Evolutionary conservation across 306 rosid genomes (phyloP), one percentile per base, ranked within the genome.

Genomic region (Medicago lupulina): DNA sequence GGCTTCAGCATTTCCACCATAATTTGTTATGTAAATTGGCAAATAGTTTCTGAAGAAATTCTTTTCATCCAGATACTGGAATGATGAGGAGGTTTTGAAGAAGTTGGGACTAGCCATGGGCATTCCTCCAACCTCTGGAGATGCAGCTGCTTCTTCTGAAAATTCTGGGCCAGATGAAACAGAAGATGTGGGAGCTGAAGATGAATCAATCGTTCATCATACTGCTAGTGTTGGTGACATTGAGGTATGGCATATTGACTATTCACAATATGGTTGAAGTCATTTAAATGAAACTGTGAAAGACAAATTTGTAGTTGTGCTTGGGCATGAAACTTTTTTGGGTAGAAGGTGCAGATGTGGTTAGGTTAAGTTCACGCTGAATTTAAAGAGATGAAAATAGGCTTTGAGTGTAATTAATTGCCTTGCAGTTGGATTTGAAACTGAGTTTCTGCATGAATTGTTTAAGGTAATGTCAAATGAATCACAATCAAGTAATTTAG

Each of bases 141-240:
- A 88, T 40, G 92, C 83, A 78, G 80, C 91, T 67, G 74, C 93
- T 69, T 84, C 93, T 74, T 81, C 93, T 74, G 96, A 84, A 55
- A 76, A 80, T 73, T 54, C 97, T 73, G 97, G 74, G 55, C 83
- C 73, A 75, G 98, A 90, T 25, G 98, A 96, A 66, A 74, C 92
- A 59, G 99, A 92, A 69, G 98, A 92, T 14, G 76, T 67, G 25
- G 96, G 93, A 76, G 88, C 85, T 86, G 99, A 92, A 74, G 99
- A 96, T 80, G 99, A 96, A 84, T 89, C 98, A 72, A 80, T 86
- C 19, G 98, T 96, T 84, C 99, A 96, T 86, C 92, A 84, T 3
- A 90, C 98, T 78, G 98, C 99, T 76, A 96, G 99, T 81, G 90
- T 88, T 86, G 99, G 99, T 80, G 99, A 96, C 76, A 84, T 96